phyloP scores from a whole-genome alignment of 768 basidiomycete genomes.

The Lanmaoa pseudosensibilis region DNA sequence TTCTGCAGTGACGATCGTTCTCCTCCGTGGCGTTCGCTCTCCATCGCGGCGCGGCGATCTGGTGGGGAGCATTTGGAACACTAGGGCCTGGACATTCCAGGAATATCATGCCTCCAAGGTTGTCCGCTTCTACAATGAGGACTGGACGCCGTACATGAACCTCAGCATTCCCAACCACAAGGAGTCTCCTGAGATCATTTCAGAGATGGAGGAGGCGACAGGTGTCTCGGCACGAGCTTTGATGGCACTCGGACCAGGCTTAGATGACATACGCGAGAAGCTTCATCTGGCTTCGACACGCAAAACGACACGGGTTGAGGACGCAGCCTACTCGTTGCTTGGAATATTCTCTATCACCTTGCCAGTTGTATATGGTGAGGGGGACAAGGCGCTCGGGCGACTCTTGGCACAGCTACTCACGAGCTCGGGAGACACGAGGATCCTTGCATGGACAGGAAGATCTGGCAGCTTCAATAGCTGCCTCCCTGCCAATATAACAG shows the following conservation, averaged over 20 bases:
- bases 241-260: background rate
- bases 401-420: constrained; percentile 3
- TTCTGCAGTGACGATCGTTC: constrained; percentile 1
- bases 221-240: background rate
- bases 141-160: background rate
- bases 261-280: background rate
- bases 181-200: background rate
- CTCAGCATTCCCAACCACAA: constrained; percentile 3
- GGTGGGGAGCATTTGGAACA: constrained; percentile 3
- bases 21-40: background rate
- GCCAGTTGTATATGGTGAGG: constrained; percentile 4
- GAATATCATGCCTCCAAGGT: constrained; percentile 8
- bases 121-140: constrained; percentile 4
- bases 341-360: background rate
- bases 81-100: constrained; percentile 5
- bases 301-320: background rate
- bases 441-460: constrained; percentile 8
- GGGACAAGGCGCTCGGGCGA: constrained; percentile 3
- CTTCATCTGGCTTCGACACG: background rate
- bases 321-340: background rate
- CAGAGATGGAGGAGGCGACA: constrained; percentile 6
- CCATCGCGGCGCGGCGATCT: constrained; percentile 1
- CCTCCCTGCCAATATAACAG: background rate
- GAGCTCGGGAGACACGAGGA: background rate
- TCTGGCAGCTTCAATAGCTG: constrained; percentile 9